Conservation (phyloP, 352 stramenopile genomes). For the Globisporangium okanoganense region DNA sequence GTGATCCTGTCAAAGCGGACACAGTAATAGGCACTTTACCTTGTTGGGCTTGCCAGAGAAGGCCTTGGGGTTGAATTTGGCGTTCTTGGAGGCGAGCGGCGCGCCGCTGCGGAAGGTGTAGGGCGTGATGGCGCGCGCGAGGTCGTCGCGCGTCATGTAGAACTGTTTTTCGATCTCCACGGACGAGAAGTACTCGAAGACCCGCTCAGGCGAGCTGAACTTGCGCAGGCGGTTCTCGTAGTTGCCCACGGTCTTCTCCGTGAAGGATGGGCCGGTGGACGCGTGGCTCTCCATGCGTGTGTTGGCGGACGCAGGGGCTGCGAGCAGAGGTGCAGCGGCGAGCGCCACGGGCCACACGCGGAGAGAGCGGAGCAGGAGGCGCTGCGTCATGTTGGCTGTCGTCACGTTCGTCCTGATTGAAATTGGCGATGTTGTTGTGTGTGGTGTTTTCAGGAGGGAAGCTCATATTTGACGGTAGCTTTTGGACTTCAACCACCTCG, state of each 20-base stretch:
- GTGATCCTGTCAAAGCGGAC: no score
- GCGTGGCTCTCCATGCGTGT: constrained; percentile 19
- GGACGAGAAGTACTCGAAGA: constrained; percentile 90
- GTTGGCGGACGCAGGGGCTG: not conserved
- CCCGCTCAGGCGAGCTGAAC: constrained; percentile 80
- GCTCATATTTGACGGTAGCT: no score
- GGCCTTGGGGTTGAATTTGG: constrained; percentile 77
- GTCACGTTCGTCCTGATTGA: constrained; percentile 1
- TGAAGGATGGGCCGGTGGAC: constrained; percentile 51
- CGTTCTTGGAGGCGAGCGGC: constrained; percentile 72
- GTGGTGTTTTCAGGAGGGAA: no score
- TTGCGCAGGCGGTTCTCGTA: constrained; percentile 88
- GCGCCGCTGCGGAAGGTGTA: constrained; percentile 78
- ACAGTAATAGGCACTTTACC: constrained; percentile 3
- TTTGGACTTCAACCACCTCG: no score
- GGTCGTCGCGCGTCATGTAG: constrained; percentile 82
- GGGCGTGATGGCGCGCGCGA: constrained; percentile 78
- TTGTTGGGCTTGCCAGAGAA: constrained; percentile 38
- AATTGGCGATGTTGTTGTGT: not conserved
- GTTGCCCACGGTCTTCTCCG: constrained; percentile 76
- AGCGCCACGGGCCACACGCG: constrained; percentile 18
- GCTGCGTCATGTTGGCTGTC: constrained; percentile 1
- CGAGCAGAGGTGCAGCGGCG: constrained; percentile 10
- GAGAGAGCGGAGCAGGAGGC: constrained; percentile 13
- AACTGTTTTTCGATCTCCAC: constrained; percentile 77